A percentile compares a stretch with the other conserved stretches of the same genome.
Conservation (phyloP, 2,329 filamentous ascomycete species). For the Cladosporium sp. region DNA sequence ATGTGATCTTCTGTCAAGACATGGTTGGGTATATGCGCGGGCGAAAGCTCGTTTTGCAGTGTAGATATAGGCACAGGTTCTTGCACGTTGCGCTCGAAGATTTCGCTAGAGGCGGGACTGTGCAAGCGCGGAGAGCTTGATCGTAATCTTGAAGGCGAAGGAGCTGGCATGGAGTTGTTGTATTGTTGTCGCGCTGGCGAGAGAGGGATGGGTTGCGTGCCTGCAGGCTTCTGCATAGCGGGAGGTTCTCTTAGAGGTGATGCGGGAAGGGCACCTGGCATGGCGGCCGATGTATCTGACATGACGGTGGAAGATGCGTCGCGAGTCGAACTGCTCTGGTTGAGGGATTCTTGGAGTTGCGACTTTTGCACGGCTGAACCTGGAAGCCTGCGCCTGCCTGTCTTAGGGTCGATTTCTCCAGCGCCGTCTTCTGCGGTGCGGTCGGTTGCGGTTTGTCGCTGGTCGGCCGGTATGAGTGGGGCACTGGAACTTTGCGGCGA, state of each 20-base stretch:
- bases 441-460: slow-evolving; percentile 1
- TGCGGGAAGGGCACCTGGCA: slow-evolving; percentile 1
- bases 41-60: slow-evolving; percentile 64
- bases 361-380: slow-evolving; percentile 19
- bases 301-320: slow-evolving; percentile 7
- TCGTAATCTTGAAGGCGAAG: slow-evolving; percentile 46
- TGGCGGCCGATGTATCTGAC: slow-evolving; percentile 11
- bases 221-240: slow-evolving; percentile 8
- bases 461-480: slow-evolving; percentile 13
- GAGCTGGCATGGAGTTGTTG: slow-evolving; percentile 17
- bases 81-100: slow-evolving; percentile 94
- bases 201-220: slow-evolving; percentile 18
- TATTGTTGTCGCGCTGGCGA: slow-evolving; percentile 25
- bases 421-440: neutral
- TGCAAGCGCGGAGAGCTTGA: slow-evolving; percentile 70
- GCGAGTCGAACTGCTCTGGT: slow-evolving; percentile 4
- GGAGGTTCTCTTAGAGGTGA: neutral
- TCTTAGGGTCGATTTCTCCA: slow-evolving; percentile 17
- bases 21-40: slow-evolving; percentile 70
- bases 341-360: slow-evolving; percentile 11
- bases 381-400: slow-evolving; percentile 20
- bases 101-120: slow-evolving; percentile 71
- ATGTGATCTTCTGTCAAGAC: slow-evolving; percentile 94
- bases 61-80: slow-evolving; percentile 54
- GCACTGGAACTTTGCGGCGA: slow-evolving; percentile 13